Evolutionary conservation across 2,329 filamentous ascomycete genomes (phyloP), one percentile per base, ranked within the genome.

Genomic region (Aureobasidium pullulans): DNA sequence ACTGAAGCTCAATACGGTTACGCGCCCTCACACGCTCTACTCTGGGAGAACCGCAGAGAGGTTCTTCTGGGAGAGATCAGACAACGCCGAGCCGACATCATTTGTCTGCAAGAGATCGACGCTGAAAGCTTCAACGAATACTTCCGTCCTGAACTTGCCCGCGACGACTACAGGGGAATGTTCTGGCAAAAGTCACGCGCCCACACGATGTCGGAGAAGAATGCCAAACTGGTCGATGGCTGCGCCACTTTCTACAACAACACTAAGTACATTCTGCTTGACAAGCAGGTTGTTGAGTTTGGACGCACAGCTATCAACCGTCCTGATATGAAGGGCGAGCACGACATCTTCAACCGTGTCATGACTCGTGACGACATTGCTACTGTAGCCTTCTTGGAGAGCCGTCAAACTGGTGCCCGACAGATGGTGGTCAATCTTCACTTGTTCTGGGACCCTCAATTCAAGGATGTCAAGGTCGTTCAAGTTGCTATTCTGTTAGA

Each of bases 341-440:
- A 96, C 70, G 94, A 99, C 68, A 93, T 97, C 60, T 97, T 96
- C 81, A 99, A 99, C 72, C 88, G 94, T 31, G 88, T 99, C 62
- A 97, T 96, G 94, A 92, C 93, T 62, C 90, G 94, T 75, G 94
- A 99, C 79, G 93, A 97, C 71, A 96, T 99, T 72, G 94, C 89
- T 15, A 87, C 96, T 49, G 84, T 96, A 49, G 85, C 88, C 59
- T 96, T 97, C 77, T 84, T 99, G 63, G 94, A 99, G 74, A 96
- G 96, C 68, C 85, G 93, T 39, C 78, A 84, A 62, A 96, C 93
- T 0, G 94, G 94, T n/a, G 86, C 90, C 13, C 86, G 94, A 60
- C 78, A 97, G 68, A 96, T 99, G 63, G 85, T 97, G 37, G 90
- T 90, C 65, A 97, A 97, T 70, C 89, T 90, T 5, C 94, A 99